A percentile compares a stretch with the other conserved stretches of the same genome.
These are phyloP conservation scores for Schoenoplectus triqueter DNA, from an alignment of 202 grass and related monocot species.

Conservation along the genomic window DNA sequence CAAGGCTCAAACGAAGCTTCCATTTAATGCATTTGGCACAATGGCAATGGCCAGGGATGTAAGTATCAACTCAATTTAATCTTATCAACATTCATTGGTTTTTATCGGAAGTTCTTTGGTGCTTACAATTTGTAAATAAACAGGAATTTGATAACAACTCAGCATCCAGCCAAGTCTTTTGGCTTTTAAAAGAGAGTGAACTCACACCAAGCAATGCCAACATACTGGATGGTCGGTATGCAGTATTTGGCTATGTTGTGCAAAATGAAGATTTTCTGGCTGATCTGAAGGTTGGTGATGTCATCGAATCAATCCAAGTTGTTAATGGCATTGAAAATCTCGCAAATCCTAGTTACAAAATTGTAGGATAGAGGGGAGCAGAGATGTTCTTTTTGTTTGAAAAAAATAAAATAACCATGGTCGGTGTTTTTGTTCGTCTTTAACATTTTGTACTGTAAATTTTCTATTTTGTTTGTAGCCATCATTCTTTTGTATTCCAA, in stretches of 20 bases:
- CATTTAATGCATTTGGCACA: slow-evolving; percentile 98
- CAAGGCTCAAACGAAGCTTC: slow-evolving; percentile 95
- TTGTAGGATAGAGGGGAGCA: slow-evolving; percentile 57
- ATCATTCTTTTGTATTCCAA: slow-evolving; percentile 10
- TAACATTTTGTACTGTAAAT: slow-evolving; percentile 10
- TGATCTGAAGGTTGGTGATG: slow-evolving; percentile 92
- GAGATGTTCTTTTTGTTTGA: neutral
- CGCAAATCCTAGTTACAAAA: slow-evolving; percentile 88
- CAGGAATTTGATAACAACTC: slow-evolving; percentile 99
- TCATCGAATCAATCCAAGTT: slow-evolving; percentile 92
- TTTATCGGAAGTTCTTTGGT: slow-evolving; percentile 32
- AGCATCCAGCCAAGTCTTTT: slow-evolving; percentile 96
- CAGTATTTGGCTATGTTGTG: slow-evolving; percentile 83
- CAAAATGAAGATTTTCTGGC: slow-evolving; percentile 90
- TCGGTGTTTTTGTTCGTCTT: slow-evolving; percentile 8
- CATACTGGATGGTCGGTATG: slow-evolving; percentile 90
- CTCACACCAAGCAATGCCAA: slow-evolving; percentile 98
- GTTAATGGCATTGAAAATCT: slow-evolving; percentile 91
- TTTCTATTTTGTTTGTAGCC: neutral
- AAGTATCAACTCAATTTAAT: slow-evolving; percentile 39
- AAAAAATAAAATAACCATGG: neutral
- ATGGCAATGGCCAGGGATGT: slow-evolving; percentile 99
- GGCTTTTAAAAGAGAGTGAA: slow-evolving; percentile 98
- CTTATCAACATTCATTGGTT: neutral
- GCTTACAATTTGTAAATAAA: slow-evolving; percentile 30